These are phyloP conservation scores for Phytophthora sp. DNA, from an alignment of 352 stramenopile species.

Conservation along the genomic window DNA sequence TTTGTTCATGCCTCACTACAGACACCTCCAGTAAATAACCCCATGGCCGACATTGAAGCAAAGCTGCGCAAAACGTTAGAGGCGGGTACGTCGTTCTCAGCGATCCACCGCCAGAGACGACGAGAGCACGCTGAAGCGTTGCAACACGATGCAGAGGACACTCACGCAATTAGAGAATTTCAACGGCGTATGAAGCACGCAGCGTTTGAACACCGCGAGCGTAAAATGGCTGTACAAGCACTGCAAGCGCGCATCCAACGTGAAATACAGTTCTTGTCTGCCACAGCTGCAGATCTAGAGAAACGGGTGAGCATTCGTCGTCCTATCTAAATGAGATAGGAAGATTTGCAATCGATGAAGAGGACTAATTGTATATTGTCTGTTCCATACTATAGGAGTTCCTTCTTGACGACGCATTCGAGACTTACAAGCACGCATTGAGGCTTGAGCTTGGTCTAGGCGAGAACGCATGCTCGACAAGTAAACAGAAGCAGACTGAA, in stretches of 20 bases:
- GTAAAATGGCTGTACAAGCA: conserved; percentile 62
- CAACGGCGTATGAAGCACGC: conserved; percentile 41
- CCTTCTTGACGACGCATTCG: conserved; percentile 69
- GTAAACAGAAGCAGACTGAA: conserved; percentile 12
- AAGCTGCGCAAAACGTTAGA: conserved; percentile 13
- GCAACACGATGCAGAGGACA: conserved; percentile 6
- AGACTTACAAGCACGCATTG: conserved; percentile 51
- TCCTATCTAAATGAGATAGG: neutral
- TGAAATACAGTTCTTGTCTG: conserved; percentile 64
- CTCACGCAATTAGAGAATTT: conserved; percentile 32
- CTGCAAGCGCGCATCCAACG: conserved; percentile 55
- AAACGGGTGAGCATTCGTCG: conserved; percentile 37
- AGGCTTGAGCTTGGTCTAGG: conserved; percentile 36
- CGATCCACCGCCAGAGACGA: conserved; percentile 17
- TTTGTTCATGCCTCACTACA: neutral
- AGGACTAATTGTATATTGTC: conserved; percentile 22
- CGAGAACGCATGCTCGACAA: conserved; percentile 6
- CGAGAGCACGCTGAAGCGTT: conserved; percentile 25
- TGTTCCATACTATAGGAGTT: conserved; percentile 45
- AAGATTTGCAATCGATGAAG: neutral
- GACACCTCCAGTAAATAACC: neutral
- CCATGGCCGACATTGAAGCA: conserved; percentile 10
- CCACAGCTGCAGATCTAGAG: conserved; percentile 49
- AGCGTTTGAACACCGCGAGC: conserved; percentile 53
- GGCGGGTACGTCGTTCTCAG: conserved; percentile 23